Percentiles rank a stretch among this genome's conserved stretches.
phyloP scores from a whole-genome alignment of 169 alveolate species.

The Eimeria tenella region DNA sequence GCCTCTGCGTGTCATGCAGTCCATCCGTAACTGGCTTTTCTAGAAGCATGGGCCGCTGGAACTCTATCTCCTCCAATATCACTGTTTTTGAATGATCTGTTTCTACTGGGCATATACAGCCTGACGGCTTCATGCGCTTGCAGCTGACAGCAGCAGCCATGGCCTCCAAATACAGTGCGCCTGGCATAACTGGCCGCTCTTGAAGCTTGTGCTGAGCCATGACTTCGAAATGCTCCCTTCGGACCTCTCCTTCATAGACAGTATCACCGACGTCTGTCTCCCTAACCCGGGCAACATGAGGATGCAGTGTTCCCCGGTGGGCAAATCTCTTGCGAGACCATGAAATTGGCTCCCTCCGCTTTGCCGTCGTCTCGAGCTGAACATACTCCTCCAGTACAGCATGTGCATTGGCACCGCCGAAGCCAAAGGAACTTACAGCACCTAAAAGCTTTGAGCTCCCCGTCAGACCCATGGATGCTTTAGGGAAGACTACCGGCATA shows the following conservation, averaged over 20 bases:
- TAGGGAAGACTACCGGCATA: slow-evolving; percentile 74
- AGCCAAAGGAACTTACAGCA: slow-evolving; percentile 85
- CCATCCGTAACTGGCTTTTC: slow-evolving; percentile 60
- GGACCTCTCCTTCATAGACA: slow-evolving; percentile 55
- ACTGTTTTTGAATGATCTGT: slow-evolving; percentile 27
- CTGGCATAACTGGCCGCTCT: slow-evolving; percentile 83
- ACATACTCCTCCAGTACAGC: slow-evolving; percentile 78
- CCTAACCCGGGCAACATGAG: slow-evolving; percentile 56
- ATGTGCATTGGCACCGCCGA: slow-evolving; percentile 87
- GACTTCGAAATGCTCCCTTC: slow-evolving; percentile 68
- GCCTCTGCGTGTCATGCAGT: slow-evolving; percentile 44
- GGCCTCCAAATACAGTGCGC: slow-evolving; percentile 83
- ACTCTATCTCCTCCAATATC: slow-evolving; percentile 65
- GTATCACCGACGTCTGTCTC: slow-evolving; percentile 15
- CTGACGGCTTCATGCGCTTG: slow-evolving; percentile 59
- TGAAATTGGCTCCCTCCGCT: slow-evolving; percentile 47
- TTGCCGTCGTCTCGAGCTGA: slow-evolving; percentile 51
- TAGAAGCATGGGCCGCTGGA: slow-evolving; percentile 76
- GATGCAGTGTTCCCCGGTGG: slow-evolving; percentile 45
- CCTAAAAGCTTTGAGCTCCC: slow-evolving; percentile 75
- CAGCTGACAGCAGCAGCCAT: slow-evolving; percentile 81
- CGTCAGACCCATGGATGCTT: slow-evolving; percentile 49
- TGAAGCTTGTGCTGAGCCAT: slow-evolving; percentile 83
- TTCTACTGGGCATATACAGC: slow-evolving; percentile 34
- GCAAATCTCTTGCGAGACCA: slow-evolving; percentile 60